phyloP scores from a whole-genome alignment of 148 eudicot species.

The Spergularia bocconei region DNA sequence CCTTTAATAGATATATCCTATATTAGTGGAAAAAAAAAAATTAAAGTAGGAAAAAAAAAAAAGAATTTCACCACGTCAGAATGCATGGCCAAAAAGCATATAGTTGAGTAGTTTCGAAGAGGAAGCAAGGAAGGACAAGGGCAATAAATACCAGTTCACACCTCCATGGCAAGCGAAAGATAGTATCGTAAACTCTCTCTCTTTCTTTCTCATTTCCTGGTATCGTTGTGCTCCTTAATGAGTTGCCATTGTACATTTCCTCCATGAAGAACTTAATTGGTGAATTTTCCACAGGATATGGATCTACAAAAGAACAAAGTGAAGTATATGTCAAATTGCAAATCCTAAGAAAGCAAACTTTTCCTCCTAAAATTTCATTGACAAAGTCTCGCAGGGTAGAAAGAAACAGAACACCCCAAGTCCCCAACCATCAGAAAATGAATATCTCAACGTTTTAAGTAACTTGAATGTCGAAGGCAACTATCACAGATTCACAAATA shows the following conservation, averaged over 20 bases:
- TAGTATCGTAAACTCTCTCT: slow-evolving; percentile 91
- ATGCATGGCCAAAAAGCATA: background rate
- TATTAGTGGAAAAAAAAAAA: too few relatives aligned
- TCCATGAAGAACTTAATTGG: slow-evolving; percentile 76
- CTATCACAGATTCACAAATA: background rate
- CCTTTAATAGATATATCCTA: too few relatives aligned
- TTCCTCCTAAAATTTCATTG: background rate
- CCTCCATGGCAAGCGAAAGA: slow-evolving; percentile 98
- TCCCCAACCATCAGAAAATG: background rate
- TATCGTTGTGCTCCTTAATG: slow-evolving; percentile 74
- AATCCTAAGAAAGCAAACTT: background rate
- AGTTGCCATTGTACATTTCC: slow-evolving; percentile 75
- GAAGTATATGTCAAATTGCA: slow-evolving; percentile 16
- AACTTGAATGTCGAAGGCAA: background rate
- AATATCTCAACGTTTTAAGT: background rate
- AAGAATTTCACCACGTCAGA: background rate
- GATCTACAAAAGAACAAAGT: slow-evolving; percentile 40
- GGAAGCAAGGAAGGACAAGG: slow-evolving; percentile 1
- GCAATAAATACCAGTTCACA: slow-evolving; percentile 79
- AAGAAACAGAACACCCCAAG: background rate
- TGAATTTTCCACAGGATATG: slow-evolving; percentile 59
- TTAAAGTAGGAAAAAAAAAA: too few relatives aligned
- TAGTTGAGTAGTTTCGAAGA: background rate
- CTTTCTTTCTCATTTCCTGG: slow-evolving; percentile 87
- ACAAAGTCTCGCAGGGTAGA: background rate